phyloP scores from a whole-genome alignment of 1,284 basidiomycete genomes.

The Phellopilus nigrolimitatus region DNA sequence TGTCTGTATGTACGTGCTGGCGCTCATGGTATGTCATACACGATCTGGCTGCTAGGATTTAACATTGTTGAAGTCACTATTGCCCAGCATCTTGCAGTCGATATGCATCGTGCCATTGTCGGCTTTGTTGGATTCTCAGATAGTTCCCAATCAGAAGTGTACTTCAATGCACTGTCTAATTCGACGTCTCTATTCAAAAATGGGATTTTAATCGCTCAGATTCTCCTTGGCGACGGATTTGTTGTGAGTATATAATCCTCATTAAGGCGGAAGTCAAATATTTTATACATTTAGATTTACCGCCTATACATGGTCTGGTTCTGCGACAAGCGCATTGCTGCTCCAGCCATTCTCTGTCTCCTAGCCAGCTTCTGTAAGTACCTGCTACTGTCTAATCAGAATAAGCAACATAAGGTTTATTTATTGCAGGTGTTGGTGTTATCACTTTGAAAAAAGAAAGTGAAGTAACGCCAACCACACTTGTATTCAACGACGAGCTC shows the following conservation, averaged over 20 bases:
- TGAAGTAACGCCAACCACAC: too few species aligned
- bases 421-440: background rate
- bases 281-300: slow-evolving; percentile 5
- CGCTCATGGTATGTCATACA: slow-evolving; percentile 10
- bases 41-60: background rate
- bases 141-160: slow-evolving; percentile 16
- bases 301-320: slow-evolving; percentile 12
- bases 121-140: slow-evolving; percentile 21
- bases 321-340: background rate
- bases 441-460: slow-evolving; percentile 3
- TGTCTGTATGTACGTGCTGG: slow-evolving; percentile 14
- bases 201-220: slow-evolving; percentile 22
- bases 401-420: background rate
- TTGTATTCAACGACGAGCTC: slow-evolving; percentile 9
- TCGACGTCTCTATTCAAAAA: slow-evolving; percentile 21
- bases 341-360: background rate
- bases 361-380: slow-evolving; percentile 4
- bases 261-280: background rate
- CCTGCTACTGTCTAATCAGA: background rate
- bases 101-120: slow-evolving; percentile 20
- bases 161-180: slow-evolving; percentile 20
- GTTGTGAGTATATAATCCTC: slow-evolving; percentile 11
- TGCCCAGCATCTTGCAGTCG: slow-evolving; percentile 21
- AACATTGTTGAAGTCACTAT: background rate
- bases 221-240: slow-evolving; percentile 18